Percentiles rank a stretch among this genome's conserved stretches.
Evolutionary conservation across 1,284 basidiomycete genomes (phyloP).

Genomic region (Moniliella sp.): DNA sequence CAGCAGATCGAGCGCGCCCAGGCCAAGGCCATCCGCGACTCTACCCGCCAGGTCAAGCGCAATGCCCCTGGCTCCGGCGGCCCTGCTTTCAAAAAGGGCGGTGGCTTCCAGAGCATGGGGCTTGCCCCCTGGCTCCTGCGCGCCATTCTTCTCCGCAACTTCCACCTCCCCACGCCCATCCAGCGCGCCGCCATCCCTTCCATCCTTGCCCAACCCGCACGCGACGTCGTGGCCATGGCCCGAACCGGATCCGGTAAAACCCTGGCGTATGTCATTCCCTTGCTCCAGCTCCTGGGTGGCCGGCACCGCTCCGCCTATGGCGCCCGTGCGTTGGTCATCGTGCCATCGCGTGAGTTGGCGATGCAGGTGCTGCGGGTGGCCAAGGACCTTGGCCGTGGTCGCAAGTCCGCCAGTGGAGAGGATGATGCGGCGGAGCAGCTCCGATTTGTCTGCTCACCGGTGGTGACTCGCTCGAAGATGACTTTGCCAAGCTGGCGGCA

Average conservation of each 20-base stretch:
- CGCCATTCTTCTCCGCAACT: slow-evolving; percentile 73
- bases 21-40: too few relatives aligned
- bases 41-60: too few relatives aligned
- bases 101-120: slow-evolving; percentile 38
- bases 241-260: slow-evolving; percentile 95
- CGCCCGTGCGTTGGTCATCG: slow-evolving; percentile 63
- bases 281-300: slow-evolving; percentile 65
- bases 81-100: slow-evolving; percentile 1
- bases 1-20: slow-evolving; percentile 33
- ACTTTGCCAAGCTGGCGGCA: slow-evolving; percentile 79
- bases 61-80: too few relatives aligned
- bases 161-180: slow-evolving; percentile 84
- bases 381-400: slow-evolving; percentile 64
- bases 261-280: slow-evolving; percentile 78
- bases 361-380: slow-evolving; percentile 82
- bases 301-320: slow-evolving; percentile 61
- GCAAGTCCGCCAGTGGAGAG: slow-evolving; percentile 8
- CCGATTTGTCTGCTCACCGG: slow-evolving; percentile 83
- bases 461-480: slow-evolving; percentile 82
- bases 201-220: slow-evolving; percentile 59
- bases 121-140: slow-evolving; percentile 62
- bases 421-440: slow-evolving; percentile 43
- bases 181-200: slow-evolving; percentile 73
- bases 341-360: slow-evolving; percentile 81
- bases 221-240: slow-evolving; percentile 94